These are phyloP conservation scores for Ormosia emarginata DNA, from an alignment of 306 rosid genomes.

Conservation along the genomic window DNA sequence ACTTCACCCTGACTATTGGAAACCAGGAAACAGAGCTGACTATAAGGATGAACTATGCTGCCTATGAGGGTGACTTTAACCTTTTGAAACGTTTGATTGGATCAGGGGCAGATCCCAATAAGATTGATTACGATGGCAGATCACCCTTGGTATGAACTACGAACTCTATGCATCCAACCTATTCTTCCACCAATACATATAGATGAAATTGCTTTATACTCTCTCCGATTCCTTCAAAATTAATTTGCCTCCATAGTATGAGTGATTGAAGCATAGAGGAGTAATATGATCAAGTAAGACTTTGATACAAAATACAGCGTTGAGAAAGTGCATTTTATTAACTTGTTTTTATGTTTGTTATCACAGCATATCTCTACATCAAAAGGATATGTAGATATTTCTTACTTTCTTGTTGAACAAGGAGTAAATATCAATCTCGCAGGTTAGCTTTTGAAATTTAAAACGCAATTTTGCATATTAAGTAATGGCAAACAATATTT, in stretches of 20 bases:
- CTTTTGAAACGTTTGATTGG: constrained; percentile 48
- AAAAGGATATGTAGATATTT: constrained; percentile 51
- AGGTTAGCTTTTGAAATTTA: constrained; percentile 36
- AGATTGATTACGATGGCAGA: constrained; percentile 64
- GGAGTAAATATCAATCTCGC: constrained; percentile 35
- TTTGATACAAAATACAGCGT: not conserved
- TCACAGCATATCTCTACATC: constrained; percentile 58
- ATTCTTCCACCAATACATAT: not conserved
- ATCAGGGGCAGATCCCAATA: constrained; percentile 65
- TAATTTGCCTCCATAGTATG: not conserved
- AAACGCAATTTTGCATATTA: not conserved
- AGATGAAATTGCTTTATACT: not conserved
- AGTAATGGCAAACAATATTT: not conserved
- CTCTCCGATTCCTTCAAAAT: not conserved
- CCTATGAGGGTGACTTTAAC: constrained; percentile 47
- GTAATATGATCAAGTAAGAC: not conserved
- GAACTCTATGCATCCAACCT: not conserved
- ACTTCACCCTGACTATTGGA: constrained; percentile 43
- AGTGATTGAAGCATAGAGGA: not conserved
- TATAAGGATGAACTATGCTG: constrained; percentile 54
- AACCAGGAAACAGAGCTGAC: constrained; percentile 52
- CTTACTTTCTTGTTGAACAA: constrained; percentile 45
- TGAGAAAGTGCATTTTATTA: not conserved
- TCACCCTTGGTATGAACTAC: constrained; percentile 62
- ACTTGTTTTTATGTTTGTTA: not conserved